These are phyloP conservation scores for Schizophyllum commune DNA, from an alignment of 1,284 basidiomycete genomes.

Conservation along the genomic window DNA sequence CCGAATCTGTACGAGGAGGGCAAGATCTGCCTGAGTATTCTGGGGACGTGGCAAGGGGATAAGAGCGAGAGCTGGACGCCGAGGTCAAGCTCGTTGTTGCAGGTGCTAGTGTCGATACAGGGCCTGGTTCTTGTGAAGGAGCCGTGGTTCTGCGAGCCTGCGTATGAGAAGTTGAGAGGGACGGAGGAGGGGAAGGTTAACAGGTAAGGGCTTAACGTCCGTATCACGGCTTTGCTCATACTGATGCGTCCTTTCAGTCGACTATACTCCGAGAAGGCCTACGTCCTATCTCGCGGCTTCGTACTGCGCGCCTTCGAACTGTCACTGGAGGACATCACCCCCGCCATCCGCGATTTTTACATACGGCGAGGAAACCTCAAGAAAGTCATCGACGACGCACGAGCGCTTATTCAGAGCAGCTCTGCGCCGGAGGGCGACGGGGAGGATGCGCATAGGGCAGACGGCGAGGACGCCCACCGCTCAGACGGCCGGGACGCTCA, in stretches of 20 bases:
- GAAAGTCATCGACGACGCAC: constrained; percentile 62
- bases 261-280: constrained; percentile 88
- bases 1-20: constrained; percentile 94
- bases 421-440: constrained; percentile 18
- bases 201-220: constrained; percentile 32
- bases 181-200: constrained; percentile 87
- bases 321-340: constrained; percentile 63
- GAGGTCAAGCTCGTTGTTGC: constrained; percentile 76
- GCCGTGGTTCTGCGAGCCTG: constrained; percentile 91
- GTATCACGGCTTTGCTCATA: not conserved
- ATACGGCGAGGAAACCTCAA: constrained; percentile 53
- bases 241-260: constrained; percentile 37
- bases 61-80: constrained; percentile 81
- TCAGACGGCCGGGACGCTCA: too few relatives aligned
- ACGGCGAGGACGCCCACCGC: constrained; percentile 35
- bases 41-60: constrained; percentile 91
- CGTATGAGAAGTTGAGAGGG: constrained; percentile 83
- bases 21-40: constrained; percentile 87
- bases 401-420: constrained; percentile 58
- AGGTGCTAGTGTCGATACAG: constrained; percentile 91
- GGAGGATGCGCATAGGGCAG: constrained; percentile 24
- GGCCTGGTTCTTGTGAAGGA: constrained; percentile 88
- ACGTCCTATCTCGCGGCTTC: constrained; percentile 84
- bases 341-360: constrained; percentile 75
- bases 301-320: constrained; percentile 79